These are phyloP conservation scores for Selaginella moellendorffii DNA, from an alignment of 75 land plant species.

Conservation along the genomic window DNA sequence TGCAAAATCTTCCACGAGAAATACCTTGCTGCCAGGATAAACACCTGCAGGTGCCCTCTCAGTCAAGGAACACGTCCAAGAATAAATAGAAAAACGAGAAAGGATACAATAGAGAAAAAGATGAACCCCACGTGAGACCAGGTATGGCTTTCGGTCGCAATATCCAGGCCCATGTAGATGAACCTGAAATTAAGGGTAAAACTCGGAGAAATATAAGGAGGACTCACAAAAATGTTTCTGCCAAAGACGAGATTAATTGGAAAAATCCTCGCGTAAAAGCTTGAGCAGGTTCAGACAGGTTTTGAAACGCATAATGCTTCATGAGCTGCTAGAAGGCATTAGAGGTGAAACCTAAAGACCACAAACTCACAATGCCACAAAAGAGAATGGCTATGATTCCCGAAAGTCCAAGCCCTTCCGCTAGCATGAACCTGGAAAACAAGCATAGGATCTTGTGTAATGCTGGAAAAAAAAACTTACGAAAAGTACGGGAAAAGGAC, in stretches of 20 bases:
- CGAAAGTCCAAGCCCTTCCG: slow-evolving; percentile 92
- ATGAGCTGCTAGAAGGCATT: slow-evolving; percentile 46
- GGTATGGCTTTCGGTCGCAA: slow-evolving; percentile 91
- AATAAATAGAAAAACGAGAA: slow-evolving; percentile 1
- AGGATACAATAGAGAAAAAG: slow-evolving; percentile 97
- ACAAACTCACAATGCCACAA: slow-evolving; percentile 82
- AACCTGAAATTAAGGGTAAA: slow-evolving; percentile 39
- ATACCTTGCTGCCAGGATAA: slow-evolving; percentile 87
- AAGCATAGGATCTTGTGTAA: background rate
- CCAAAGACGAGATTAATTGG: slow-evolving; percentile 86
- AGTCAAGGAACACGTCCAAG: background rate
- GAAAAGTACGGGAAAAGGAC: slow-evolving; percentile 97
- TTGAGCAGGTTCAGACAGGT: slow-evolving; percentile 85
- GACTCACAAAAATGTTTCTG: slow-evolving; percentile 92
- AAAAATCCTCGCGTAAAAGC: slow-evolving; percentile 74
- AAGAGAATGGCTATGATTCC: slow-evolving; percentile 96
- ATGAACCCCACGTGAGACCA: slow-evolving; percentile 99
- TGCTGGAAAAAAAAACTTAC: slow-evolving; percentile 35
- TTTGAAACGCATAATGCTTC: slow-evolving; percentile 84
- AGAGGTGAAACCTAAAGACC: background rate
- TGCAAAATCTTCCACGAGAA: background rate
- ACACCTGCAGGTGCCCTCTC: slow-evolving; percentile 29
- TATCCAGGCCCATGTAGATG: slow-evolving; percentile 98
- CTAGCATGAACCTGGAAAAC: slow-evolving; percentile 75
- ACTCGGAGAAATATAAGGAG: background rate